These are phyloP conservation scores for Chytriomyces sp. DNA, from an alignment of 192 early-diverging fungal genomes.

Conservation along the genomic window DNA sequence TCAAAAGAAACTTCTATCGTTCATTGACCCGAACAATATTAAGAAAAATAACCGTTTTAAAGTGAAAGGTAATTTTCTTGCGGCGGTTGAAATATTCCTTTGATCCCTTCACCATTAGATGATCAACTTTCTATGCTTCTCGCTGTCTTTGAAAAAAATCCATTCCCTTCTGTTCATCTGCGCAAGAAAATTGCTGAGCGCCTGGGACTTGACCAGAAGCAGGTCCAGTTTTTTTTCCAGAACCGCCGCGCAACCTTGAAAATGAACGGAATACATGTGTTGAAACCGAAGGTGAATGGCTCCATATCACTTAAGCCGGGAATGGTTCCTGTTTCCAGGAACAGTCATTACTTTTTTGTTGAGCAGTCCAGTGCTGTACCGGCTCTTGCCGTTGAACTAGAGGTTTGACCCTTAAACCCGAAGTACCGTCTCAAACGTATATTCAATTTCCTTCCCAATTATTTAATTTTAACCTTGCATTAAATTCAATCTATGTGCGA, in stretches of 20 bases:
- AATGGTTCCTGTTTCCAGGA: background rate
- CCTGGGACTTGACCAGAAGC: background rate
- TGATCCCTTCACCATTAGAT: too few species aligned
- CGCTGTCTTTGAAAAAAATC: background rate
- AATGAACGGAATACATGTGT: slow-evolving; percentile 9
- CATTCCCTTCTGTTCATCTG: background rate
- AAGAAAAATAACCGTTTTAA: background rate
- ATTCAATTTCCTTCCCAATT: too few species aligned
- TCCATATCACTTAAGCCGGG: background rate
- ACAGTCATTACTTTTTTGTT: slow-evolving; percentile 1
- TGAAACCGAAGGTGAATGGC: slow-evolving; percentile 23
- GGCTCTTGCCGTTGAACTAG: background rate
- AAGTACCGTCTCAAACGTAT: too few species aligned
- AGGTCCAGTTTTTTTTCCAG: slow-evolving; percentile 29
- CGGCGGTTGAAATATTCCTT: too few species aligned
- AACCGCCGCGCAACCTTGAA: slow-evolving; percentile 23
- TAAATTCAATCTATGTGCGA: too few species aligned
- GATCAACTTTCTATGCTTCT: background rate
- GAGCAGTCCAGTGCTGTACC: background rate
- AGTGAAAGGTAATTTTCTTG: background rate
- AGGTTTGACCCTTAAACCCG: too few species aligned
- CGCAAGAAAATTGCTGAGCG: background rate
- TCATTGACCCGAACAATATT: background rate
- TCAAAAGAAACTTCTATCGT: background rate
- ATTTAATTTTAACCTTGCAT: too few species aligned